Percentiles rank a stretch among this genome's conserved stretches.
phyloP scores from a whole-genome alignment of 2,329 filamentous ascomycete species.

The Pseudogymnoascus sp. region DNA sequence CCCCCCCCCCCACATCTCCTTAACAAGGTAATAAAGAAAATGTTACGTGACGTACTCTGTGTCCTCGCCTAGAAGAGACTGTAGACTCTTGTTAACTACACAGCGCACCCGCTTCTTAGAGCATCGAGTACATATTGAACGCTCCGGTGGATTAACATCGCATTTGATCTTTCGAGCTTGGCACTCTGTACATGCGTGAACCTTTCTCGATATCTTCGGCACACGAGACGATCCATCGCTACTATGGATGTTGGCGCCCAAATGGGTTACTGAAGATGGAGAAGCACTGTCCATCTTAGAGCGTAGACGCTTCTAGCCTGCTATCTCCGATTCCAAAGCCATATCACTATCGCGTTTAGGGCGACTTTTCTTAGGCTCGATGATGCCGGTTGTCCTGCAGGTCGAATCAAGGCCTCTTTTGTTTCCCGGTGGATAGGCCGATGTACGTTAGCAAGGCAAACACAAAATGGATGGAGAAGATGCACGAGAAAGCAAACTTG shows the following conservation, averaged over 20 bases:
- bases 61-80: constrained; percentile 48
- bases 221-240: background rate
- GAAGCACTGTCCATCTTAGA: background rate
- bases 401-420: background rate
- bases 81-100: constrained; percentile 48
- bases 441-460: background rate
- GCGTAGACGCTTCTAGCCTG: background rate
- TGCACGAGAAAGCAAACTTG: background rate
- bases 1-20: background rate
- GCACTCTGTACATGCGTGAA: constrained; percentile 36
- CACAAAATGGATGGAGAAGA: background rate
- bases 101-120: constrained; percentile 43
- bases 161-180: constrained; percentile 50
- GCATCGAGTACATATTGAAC: constrained; percentile 42
- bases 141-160: constrained; percentile 28
- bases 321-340: background rate
- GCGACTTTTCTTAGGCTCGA: background rate
- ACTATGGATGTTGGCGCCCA: background rate
- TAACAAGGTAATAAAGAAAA: background rate
- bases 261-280: background rate
- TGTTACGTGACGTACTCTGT: constrained; percentile 35
- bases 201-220: constrained; percentile 25
- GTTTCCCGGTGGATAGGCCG: background rate
- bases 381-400: background rate
- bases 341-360: background rate